A percentile compares a stretch with the other conserved stretches of the same genome.
Evolutionary conservation across 2,329 filamentous ascomycete genomes (phyloP).

Genomic region (Cercospora janseana): DNA sequence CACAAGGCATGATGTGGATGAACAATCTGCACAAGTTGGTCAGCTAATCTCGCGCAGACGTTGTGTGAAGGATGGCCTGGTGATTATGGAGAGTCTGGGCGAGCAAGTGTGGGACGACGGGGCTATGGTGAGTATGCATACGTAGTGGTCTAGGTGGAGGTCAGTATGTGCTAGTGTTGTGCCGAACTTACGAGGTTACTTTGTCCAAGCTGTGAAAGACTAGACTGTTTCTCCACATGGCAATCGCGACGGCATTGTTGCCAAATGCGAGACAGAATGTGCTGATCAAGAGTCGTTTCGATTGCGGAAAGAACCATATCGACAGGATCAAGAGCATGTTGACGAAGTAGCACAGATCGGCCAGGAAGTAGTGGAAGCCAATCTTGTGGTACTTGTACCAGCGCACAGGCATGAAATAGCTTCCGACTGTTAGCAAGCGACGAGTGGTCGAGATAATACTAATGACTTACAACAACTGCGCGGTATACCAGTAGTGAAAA

Average conservation of each 20-base stretch:
- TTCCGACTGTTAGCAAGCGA: constrained; percentile 24
- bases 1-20: constrained; percentile 98
- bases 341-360: constrained; percentile 97
- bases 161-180: constrained; percentile 14
- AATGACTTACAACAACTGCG: constrained; percentile 35
- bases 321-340: constrained; percentile 79
- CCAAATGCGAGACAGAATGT: constrained; percentile 91
- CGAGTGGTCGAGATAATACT: no score
- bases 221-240: constrained; percentile 98
- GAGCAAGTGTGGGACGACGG: neutral
- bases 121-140: constrained; percentile 16
- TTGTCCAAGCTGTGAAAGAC: constrained; percentile 99
- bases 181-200: constrained; percentile 66
- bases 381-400: constrained; percentile 86
- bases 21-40: constrained; percentile 60
- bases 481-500: constrained; percentile 84
- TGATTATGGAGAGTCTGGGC: neutral
- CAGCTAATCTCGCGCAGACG: constrained; percentile 56
- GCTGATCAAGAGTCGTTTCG: constrained; percentile 87
- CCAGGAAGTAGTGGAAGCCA: constrained; percentile 95
- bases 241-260: constrained; percentile 96
- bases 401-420: constrained; percentile 96
- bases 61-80: constrained; percentile 39
- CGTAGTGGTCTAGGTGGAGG: constrained; percentile 25
- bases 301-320: constrained; percentile 86